These are phyloP conservation scores for Prinsepia uniflora DNA, from an alignment of 306 rosid species.

Conservation along the genomic window DNA sequence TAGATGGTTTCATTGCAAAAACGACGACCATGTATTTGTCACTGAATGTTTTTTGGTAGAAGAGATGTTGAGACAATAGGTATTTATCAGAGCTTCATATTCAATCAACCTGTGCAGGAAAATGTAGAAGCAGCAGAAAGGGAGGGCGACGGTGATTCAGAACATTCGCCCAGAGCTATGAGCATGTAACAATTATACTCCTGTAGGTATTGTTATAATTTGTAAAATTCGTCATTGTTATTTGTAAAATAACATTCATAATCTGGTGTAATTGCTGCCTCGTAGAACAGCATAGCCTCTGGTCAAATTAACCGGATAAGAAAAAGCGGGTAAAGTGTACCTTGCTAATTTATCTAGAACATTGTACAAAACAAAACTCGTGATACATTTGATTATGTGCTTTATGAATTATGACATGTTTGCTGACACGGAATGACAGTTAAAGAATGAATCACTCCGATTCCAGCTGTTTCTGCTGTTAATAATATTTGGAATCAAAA, in stretches of 20 bases:
- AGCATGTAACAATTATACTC: conserved; percentile 51
- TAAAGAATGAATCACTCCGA: too few relatives aligned
- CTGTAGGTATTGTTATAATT: conserved; percentile 24
- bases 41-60: too few relatives aligned
- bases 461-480: too few relatives aligned
- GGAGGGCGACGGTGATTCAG: conserved; percentile 67
- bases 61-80: too few relatives aligned
- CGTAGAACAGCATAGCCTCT: conserved; percentile 46
- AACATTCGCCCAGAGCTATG: conserved; percentile 79
- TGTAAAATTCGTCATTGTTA: conserved; percentile 30
- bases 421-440: too few relatives aligned
- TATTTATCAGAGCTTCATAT: too few relatives aligned
- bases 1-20: background rate
- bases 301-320: conserved; percentile 36
- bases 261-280: conserved; percentile 45
- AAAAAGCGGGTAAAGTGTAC: conserved; percentile 9
- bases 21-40: too few relatives aligned
- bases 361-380: conserved; percentile 30
- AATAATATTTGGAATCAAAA: too few relatives aligned
- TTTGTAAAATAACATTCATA: conserved; percentile 47
- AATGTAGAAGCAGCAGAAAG: conserved; percentile 44
- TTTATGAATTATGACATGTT: too few relatives aligned
- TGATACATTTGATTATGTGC: conserved; percentile 5
- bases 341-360: conserved; percentile 42
- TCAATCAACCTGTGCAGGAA: conserved; percentile 35